Percentiles rank a stretch among this genome's conserved stretches.
Conservation (phyloP, 306 rosid species). For the Geum urbanum region DNA sequence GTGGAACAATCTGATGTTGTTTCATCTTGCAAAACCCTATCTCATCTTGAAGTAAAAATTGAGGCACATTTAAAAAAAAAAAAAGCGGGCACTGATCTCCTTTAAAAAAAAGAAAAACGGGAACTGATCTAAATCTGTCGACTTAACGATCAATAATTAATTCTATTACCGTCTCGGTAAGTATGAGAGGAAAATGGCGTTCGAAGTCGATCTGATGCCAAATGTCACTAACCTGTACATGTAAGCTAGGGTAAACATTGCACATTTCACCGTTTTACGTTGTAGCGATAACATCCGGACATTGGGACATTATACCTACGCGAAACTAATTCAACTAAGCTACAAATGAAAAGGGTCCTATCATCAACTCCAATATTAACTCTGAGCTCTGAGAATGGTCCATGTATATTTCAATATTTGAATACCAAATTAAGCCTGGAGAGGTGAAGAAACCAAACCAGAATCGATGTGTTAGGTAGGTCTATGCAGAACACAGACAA, state of each 20-base stretch:
- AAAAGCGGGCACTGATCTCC: fast-evolving
- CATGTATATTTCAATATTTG: background rate
- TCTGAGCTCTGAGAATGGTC: background rate
- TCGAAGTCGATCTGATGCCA: background rate
- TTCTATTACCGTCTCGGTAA: too few species aligned
- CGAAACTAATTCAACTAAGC: background rate
- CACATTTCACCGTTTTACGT: too few species aligned
- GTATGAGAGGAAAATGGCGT: background rate
- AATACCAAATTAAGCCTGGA: background rate
- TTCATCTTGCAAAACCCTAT: too few species aligned
- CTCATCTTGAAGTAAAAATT: too few species aligned
- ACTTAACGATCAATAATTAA: too few species aligned
- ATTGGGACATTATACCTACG: background rate
- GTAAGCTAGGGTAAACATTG: too few species aligned
- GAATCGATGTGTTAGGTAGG: background rate
- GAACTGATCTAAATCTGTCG: too few species aligned
- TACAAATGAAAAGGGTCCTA: background rate
- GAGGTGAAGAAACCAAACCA: background rate
- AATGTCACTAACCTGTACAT: too few species aligned
- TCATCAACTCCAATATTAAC: background rate
- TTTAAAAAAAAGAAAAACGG: too few species aligned
- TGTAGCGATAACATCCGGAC: background rate
- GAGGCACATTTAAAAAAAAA: too few species aligned
- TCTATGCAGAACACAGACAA: background rate
- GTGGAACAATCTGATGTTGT: too few species aligned